Evolutionary conservation across 257 asterid genomes (phyloP).

Genomic region (Plantago ovata): DNA sequence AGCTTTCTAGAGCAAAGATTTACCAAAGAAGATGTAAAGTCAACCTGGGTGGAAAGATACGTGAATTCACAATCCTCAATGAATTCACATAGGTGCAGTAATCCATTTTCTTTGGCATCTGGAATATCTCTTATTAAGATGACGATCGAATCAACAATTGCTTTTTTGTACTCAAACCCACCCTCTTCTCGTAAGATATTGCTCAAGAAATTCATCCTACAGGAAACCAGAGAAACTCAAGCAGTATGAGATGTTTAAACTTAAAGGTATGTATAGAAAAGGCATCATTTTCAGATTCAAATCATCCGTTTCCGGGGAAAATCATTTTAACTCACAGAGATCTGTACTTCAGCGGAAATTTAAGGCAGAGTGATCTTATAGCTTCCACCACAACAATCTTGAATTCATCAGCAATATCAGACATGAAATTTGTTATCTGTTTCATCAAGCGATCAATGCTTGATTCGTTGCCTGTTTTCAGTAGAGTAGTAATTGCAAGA

Average conservation of each 20-base stretch:
- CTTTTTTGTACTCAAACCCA: conserved; percentile 92
- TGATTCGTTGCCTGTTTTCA: conserved; percentile 92
- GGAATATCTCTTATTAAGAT: conserved; percentile 94
- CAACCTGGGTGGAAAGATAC: conserved; percentile 94
- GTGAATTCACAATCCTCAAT: conserved; percentile 98
- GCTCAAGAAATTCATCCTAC: conserved; percentile 93
- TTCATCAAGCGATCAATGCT: conserved; percentile 94
- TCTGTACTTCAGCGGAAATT: conserved; percentile 92
- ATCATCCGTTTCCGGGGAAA: conserved; percentile 14
- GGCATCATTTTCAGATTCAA: neutral
- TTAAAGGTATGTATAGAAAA: neutral
- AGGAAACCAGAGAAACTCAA: conserved; percentile 9
- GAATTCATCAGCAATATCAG: conserved; percentile 96
- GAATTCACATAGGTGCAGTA: conserved; percentile 91
- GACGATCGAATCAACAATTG: conserved; percentile 92
- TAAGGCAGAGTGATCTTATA: conserved; percentile 86
- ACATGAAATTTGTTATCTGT: conserved; percentile 91
- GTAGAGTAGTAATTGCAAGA: conserved; percentile 88
- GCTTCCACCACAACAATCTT: conserved; percentile 97
- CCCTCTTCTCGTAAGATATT: conserved; percentile 96
- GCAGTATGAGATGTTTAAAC: conserved; percentile 13
- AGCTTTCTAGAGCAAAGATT: neutral
- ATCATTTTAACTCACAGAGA: conserved; percentile 62
- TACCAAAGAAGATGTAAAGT: conserved; percentile 18
- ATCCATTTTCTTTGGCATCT: conserved; percentile 93